Evolutionary conservation across 192 early-diverging fungal species (phyloP), one percentile per base, ranked within the genome.

Genomic region (Entomortierella beljakovae): DNA sequence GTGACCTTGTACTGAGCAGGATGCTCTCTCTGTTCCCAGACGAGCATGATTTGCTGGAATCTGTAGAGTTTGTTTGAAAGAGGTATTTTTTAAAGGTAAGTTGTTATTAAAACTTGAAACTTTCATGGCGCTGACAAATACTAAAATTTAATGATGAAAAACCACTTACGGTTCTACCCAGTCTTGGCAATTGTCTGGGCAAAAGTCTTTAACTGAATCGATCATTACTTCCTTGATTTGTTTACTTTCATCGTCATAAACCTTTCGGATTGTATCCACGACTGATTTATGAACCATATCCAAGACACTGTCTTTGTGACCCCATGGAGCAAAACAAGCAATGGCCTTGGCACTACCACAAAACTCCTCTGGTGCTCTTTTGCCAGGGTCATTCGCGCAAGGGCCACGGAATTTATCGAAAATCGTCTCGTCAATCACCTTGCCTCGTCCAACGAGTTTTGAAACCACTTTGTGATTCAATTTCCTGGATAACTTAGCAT

Each of bases 301-400:
- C 25, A 79, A 60, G 20, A 79, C 65, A 34, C 74, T 48, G 2
- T 59, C 10, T 9, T 28, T 7, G 33, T 70, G 74, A 9, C 61
- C 74, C 67, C 74, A 79, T 18, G 66, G 49, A 0, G 67, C 67
- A 59, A 64, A 79, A 53, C 74, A 79, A 5, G 74, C 74, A n/a
- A 79, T 69, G 18, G 53, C 28, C 46, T 79, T 79, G 23, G 74
- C 67, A 29, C 66, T 64, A 37, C 67, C 74, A 59, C 74, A 79
- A 25, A 79, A 59, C 61, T 79, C 67, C 0, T 43, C 38, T 10
- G 74, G 74, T 1, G 20, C 15, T 58, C 67, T 13, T 18, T 43
- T 18, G 4, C 74, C 74, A 20, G 53, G 58, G 5, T 9, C 32
- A 7, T 32, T 40, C 7, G 20, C 40, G 29, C 74, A 79, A 3